Conservation (phyloP, 768 basidiomycete genomes). For the Kwoniella pini region DNA sequence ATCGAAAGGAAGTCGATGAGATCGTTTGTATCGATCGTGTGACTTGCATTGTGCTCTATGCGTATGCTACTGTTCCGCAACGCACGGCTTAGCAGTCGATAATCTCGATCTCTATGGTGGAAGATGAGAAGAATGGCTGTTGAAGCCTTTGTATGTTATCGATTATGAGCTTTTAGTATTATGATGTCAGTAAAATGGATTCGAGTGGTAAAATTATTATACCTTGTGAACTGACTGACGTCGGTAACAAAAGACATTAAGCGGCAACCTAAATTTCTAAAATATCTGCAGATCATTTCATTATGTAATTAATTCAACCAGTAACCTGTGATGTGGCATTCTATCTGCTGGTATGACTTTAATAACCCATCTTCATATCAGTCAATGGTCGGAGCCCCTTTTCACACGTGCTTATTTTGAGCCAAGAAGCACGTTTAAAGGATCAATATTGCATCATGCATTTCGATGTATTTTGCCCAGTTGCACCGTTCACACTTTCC, state of each 20-base stretch:
- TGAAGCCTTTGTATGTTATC: background rate
- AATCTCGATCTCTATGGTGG: background rate
- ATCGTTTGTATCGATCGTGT: slow-evolving; percentile 15
- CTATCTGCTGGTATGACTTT: too few species aligned
- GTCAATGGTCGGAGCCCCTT: too few species aligned
- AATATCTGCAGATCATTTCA: background rate
- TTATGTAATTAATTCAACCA: background rate
- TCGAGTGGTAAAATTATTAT: background rate
- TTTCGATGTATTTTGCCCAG: too few species aligned
- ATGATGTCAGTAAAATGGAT: background rate
- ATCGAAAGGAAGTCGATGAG: slow-evolving; percentile 9
- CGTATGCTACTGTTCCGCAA: too few species aligned
- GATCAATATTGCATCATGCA: too few species aligned
- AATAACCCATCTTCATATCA: too few species aligned
- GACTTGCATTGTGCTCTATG: slow-evolving; percentile 17
- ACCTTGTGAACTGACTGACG: background rate
- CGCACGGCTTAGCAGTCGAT: too few species aligned
- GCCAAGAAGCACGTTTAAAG: too few species aligned
- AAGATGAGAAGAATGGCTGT: background rate
- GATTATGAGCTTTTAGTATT: background rate
- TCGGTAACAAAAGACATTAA: background rate
- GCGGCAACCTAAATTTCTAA: background rate
- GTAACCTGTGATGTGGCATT: background rate
- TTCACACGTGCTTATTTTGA: too few species aligned
- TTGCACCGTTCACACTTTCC: too few species aligned